phyloP scores from a whole-genome alignment of 441 rosid genomes.

The Populus hybrid region DNA sequence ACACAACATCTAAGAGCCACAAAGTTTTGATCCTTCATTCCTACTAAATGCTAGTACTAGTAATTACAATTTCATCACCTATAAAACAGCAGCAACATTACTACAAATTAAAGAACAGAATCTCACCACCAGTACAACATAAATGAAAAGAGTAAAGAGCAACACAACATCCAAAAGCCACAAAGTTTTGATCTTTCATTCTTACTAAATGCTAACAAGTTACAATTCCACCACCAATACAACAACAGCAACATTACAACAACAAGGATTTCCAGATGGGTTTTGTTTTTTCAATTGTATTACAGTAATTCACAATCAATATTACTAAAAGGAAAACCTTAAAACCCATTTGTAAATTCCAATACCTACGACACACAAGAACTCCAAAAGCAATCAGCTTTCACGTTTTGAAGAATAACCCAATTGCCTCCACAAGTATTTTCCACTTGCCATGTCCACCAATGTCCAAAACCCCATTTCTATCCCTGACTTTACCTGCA shows the following conservation, averaged over 20 bases:
- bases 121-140: not conserved
- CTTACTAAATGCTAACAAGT: not conserved
- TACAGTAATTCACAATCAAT: not conserved
- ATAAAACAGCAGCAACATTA: not conserved
- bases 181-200: not conserved
- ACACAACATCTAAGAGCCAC: not conserved
- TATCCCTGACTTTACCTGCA: constrained; percentile 41
- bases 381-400: not conserved
- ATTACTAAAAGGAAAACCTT: not conserved
- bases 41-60: not conserved
- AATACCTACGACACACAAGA: not conserved
- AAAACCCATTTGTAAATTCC: not conserved
- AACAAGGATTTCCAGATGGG: not conserved
- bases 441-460: constrained; percentile 77
- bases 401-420: constrained; percentile 27
- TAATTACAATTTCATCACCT: not conserved
- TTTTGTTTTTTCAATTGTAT: not conserved
- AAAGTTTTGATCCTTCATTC: not conserved
- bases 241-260: not conserved
- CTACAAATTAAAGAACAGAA: not conserved
- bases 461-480: constrained; percentile 58
- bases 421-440: constrained; percentile 71
- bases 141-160: not conserved
- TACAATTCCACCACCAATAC: not conserved
- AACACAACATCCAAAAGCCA: not conserved